Conservation (phyloP, 2,329 filamentous ascomycete genomes). For the Cercospora canescens region DNA sequence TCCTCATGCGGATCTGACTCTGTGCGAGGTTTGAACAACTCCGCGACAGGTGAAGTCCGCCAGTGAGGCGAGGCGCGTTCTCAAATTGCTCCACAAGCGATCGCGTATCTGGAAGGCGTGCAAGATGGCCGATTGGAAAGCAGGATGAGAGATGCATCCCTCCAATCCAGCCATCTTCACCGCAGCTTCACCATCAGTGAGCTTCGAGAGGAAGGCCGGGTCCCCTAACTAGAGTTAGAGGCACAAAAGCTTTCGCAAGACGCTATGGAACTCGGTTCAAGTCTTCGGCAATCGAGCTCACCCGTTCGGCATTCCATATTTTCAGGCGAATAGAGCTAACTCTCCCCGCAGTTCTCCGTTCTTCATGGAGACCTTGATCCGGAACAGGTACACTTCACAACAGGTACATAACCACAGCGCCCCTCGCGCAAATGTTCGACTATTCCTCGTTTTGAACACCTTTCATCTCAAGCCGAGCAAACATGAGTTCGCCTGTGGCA, state of each 20-base stretch:
- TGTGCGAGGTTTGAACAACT: no score
- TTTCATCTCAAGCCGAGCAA: background rate
- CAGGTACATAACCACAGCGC: background rate
- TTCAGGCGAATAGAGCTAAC: background rate
- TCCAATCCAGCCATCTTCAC: background rate
- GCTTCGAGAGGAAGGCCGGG: background rate
- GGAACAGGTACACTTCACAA: background rate
- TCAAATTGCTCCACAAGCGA: background rate
- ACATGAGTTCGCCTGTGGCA: conserved; percentile 22
- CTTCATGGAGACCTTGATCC: background rate
- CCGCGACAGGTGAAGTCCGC: no score
- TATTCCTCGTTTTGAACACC: background rate
- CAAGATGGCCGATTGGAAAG: background rate
- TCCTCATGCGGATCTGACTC: no score
- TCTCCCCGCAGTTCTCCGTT: background rate
- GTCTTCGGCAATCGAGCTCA: background rate
- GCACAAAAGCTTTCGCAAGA: background rate
- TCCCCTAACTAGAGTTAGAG: background rate
- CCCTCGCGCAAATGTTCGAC: background rate
- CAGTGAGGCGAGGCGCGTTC: no score
- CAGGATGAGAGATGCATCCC: background rate
- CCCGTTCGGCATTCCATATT: background rate
- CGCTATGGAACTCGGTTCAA: background rate
- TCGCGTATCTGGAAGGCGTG: background rate
- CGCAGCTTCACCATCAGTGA: background rate